Evolutionary conservation across 148 eudicot genomes (phyloP), one percentile per base, ranked within the genome.

Genomic region (Rhododendron griersonianum): DNA sequence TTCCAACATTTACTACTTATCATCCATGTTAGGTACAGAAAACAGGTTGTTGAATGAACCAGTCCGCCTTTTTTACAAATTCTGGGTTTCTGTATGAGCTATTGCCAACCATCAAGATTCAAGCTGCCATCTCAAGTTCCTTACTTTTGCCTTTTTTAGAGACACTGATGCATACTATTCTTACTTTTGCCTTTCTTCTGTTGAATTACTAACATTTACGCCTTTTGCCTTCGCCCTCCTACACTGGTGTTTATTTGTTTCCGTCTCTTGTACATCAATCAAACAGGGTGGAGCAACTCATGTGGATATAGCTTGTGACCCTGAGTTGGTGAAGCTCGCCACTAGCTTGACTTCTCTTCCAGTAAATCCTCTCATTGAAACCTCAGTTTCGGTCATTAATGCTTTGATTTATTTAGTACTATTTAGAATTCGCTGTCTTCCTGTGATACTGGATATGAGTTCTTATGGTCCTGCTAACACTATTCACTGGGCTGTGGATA

Each of bases 211-310:
- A 53, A 53, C 57, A 55, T 55, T 55, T 15, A 16, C 18, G 61
- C 61, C 61, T 55, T 18, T 55, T 16, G 61, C 61, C 61, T 16
- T 55, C 23, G 23, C 21, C 61, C 61, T 55, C 61, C 61, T 55
- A 55, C 23, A 16, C 23, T 61, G 30, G 23, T 53, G 37, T 39
- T 75, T 13, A 25, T 80, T 51, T 84, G 44, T 25, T 50, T 84
- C 41, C 23, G 13, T 23, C 82, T 14, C 39, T 41, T 25, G 59
- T 6, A 14, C 37, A 37, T 67, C 18, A 41, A 74, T 44, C 15
- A 80, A 53, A 81, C 93, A 96, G 99, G 99, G 99, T 88, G 99
- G 99, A 85, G 99, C 99, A 76, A 93, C 95, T 88, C 99, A 93
- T 91, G 95, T 95, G 85, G 99, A 96, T 83, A 96, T 96, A 82